These are phyloP conservation scores for Pythium sp. DNA, from an alignment of 352 stramenopile species.

Conservation along the genomic window DNA sequence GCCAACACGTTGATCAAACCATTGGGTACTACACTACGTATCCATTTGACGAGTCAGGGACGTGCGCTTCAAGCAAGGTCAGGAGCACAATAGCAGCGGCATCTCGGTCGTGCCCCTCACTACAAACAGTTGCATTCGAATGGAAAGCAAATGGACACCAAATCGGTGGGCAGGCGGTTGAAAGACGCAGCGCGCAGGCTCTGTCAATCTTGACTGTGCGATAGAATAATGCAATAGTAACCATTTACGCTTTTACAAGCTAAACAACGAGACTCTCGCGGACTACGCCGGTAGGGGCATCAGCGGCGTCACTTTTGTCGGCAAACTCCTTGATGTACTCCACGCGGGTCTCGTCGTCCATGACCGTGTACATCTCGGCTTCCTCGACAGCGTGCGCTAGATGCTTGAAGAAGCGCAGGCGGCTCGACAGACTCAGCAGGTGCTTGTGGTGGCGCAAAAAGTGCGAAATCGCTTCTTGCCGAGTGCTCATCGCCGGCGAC, in stretches of 20 bases:
- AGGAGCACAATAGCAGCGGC: not conserved
- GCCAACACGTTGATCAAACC: too few relatives aligned
- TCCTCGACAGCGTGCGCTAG: conserved; percentile 31
- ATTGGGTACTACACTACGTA: too few relatives aligned
- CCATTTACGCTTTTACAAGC: not conserved
- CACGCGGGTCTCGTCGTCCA: conserved; percentile 42
- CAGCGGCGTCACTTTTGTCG: not conserved
- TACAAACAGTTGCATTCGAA: not conserved
- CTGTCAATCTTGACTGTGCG: not conserved
- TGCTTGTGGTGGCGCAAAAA: conserved; percentile 43
- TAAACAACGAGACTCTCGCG: conserved; percentile 4
- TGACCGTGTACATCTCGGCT: conserved; percentile 45
- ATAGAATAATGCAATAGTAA: not conserved
- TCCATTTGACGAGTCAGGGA: too few relatives aligned
- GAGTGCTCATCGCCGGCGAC: conserved; percentile 18
- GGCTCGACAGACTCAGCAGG: conserved; percentile 25
- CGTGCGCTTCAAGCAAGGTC: not conserved
- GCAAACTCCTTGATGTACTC: conserved; percentile 51
- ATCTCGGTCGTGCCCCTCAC: not conserved
- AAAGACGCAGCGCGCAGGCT: not conserved
- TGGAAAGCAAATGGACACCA: not conserved
- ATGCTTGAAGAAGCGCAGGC: conserved; percentile 41
- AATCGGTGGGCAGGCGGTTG: not conserved
- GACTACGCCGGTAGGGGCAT: not conserved
- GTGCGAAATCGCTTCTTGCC: conserved; percentile 36